These are phyloP conservation scores for Styphnolobium japonicum DNA, from an alignment of 306 rosid species.

Conservation along the genomic window DNA sequence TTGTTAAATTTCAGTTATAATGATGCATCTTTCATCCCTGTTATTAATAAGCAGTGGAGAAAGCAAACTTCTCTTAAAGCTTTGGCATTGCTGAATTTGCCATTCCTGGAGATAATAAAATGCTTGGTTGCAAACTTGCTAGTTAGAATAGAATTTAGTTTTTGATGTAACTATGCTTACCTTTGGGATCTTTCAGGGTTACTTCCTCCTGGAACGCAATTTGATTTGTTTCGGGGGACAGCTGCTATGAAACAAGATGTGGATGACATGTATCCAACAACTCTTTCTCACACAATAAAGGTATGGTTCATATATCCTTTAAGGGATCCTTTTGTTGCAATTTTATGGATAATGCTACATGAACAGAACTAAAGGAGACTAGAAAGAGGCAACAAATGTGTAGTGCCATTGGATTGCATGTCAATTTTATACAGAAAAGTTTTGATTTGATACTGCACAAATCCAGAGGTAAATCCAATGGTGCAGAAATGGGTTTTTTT, in stretches of 20 bases:
- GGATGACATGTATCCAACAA: conserved; percentile 91
- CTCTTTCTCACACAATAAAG: conserved; percentile 92
- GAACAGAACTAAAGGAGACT: background rate
- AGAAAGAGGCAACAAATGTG: background rate
- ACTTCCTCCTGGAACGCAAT: conserved; percentile 98
- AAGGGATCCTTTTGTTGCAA: conserved; percentile 1
- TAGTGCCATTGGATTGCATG: background rate
- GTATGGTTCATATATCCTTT: conserved; percentile 39
- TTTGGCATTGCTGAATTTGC: background rate
- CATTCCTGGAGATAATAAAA: background rate
- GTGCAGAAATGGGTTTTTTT: background rate
- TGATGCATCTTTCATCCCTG: background rate
- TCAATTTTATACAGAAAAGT: background rate
- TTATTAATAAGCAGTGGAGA: background rate
- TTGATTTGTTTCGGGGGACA: conserved; percentile 97
- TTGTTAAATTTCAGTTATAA: background rate
- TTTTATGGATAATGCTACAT: background rate
- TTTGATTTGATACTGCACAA: background rate
- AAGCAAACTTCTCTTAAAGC: background rate
- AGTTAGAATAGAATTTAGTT: conserved; percentile 7
- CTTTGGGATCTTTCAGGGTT: conserved; percentile 63
- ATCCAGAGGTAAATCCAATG: background rate
- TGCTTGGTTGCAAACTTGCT: background rate
- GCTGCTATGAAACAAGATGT: conserved; percentile 99
- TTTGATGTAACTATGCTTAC: conserved; percentile 16